These are phyloP conservation scores for Lachancea waltii DNA, from an alignment of 805 yeast species.

Conservation along the genomic window DNA sequence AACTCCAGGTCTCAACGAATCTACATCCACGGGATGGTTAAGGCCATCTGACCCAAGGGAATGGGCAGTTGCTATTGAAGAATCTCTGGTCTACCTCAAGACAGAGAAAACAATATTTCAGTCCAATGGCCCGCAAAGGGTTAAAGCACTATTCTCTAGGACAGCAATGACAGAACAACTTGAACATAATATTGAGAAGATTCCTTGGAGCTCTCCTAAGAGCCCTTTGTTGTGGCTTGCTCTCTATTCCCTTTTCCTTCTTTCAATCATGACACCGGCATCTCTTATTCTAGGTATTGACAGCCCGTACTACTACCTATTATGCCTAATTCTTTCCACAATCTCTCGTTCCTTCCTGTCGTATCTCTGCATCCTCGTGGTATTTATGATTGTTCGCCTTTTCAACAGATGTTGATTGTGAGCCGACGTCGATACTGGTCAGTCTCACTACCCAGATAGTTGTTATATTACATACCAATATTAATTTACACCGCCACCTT, in stretches of 20 bases:
- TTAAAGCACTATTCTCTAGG: slow-evolving; percentile 32
- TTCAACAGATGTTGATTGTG: no score
- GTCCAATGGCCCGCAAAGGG: slow-evolving; percentile 29
- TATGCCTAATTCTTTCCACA: no score
- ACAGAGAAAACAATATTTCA: slow-evolving; percentile 16
- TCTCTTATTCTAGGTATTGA: no score
- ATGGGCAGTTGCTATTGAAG: slow-evolving; percentile 51
- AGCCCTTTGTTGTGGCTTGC: slow-evolving; percentile 9
- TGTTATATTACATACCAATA: slow-evolving; percentile 4
- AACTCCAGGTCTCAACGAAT: slow-evolving; percentile 22
- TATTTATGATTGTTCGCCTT: no score
- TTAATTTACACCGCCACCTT: neutral
- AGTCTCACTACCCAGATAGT: no score
- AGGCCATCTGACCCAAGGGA: slow-evolving; percentile 40
- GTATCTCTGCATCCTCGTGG: neutral
- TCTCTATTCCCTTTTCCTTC: neutral
- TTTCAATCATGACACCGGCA: neutral
- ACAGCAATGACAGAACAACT: slow-evolving; percentile 36
- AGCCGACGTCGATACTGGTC: no score
- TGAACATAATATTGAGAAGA: slow-evolving; percentile 32
- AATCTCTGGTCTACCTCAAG: slow-evolving; percentile 31
- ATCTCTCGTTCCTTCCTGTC: neutral
- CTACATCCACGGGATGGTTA: slow-evolving; percentile 58
- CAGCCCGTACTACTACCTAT: no score
- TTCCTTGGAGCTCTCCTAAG: slow-evolving; percentile 15